Conservation (phyloP, 495 filamentous ascomycete species). For the Mytilinidion resinicola region DNA sequence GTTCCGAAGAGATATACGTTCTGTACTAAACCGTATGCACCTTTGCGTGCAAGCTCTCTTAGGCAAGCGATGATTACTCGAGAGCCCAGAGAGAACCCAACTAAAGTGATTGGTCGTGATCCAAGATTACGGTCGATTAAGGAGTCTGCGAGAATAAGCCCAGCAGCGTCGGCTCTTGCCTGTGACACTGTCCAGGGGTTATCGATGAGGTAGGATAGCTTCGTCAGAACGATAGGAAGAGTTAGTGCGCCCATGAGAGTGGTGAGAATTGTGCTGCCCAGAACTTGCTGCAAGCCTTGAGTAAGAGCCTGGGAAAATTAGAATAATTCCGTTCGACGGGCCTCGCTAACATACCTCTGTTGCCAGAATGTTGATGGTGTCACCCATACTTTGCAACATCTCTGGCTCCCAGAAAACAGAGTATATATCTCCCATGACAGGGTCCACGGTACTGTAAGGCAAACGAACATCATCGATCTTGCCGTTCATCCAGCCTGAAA, state of each 20-base stretch:
- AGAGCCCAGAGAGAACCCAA: conserved; percentile 90
- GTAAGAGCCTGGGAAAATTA: conserved; percentile 65
- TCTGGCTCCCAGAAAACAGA: conserved; percentile 98
- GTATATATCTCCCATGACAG: conserved; percentile 97
- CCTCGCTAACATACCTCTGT: conserved; percentile 69
- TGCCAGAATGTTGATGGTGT: conserved; percentile 95
- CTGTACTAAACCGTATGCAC: conserved; percentile 87
- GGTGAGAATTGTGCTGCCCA: conserved; percentile 83
- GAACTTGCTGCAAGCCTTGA: conserved; percentile 90
- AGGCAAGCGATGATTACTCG: conserved; percentile 91
- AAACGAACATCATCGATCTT: conserved; percentile 94
- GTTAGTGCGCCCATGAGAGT: conserved; percentile 91
- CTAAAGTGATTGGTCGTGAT: conserved; percentile 84
- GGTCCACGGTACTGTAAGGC: conserved; percentile 92
- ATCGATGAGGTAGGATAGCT: conserved; percentile 93
- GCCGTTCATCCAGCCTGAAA: conserved; percentile 97
- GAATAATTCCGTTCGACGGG: neutral
- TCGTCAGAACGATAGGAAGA: conserved; percentile 84
- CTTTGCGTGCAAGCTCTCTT: conserved; percentile 74
- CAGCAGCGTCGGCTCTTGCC: conserved; percentile 78
- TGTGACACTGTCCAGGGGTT: conserved; percentile 97
- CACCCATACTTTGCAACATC: conserved; percentile 94
- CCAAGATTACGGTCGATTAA: conserved; percentile 88
- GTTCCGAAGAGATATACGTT: conserved; percentile 95
- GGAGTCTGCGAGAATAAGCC: conserved; percentile 92